A percentile compares a stretch with the other conserved stretches of the same genome.
phyloP scores from a whole-genome alignment of 495 filamentous ascomycete genomes.

The Lasiosphaeria hispida region DNA sequence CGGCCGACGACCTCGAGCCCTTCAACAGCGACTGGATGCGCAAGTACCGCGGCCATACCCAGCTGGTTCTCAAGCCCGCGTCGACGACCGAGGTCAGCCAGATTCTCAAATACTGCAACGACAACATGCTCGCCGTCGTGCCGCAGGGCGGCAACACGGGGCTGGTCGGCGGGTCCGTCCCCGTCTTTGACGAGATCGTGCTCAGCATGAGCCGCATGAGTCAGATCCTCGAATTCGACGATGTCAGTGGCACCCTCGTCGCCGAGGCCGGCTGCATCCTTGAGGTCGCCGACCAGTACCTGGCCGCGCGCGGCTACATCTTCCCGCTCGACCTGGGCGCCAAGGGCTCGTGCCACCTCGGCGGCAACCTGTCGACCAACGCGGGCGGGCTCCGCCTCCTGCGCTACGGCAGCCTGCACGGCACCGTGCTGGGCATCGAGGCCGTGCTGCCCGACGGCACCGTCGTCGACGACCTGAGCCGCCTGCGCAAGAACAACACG shows the following conservation, averaged over 20 bases:
- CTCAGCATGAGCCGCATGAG: constrained; percentile 87
- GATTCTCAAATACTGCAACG: constrained; percentile 90
- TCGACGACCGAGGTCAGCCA: constrained; percentile 81
- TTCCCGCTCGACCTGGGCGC: constrained; percentile 96
- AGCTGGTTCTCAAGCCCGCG: constrained; percentile 80
- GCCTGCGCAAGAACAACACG: constrained; percentile 91
- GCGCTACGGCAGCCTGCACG: constrained; percentile 91
- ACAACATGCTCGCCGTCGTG: constrained; percentile 87
- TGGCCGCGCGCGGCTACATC: constrained; percentile 75
- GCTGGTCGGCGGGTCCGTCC: constrained; percentile 89
- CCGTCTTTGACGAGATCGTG: constrained; percentile 97
- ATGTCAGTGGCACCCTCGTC: constrained; percentile 86
- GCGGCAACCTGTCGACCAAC: constrained; percentile 97
- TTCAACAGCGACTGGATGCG: constrained; percentile 99
- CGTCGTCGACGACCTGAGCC: constrained; percentile 81
- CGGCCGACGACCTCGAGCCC: constrained; percentile 74
- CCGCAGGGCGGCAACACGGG: constrained; percentile 97
- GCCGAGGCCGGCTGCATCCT: constrained; percentile 88
- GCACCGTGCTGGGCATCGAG: constrained; percentile 87
- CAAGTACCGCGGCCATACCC: constrained; percentile 90
- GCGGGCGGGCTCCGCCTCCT: constrained; percentile 88
- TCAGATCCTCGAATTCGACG: constrained; percentile 84
- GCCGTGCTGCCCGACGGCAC: constrained; percentile 91
- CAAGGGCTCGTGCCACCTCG: constrained; percentile 95
- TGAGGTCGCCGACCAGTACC: constrained; percentile 79